These are phyloP conservation scores for Trypanosoma melophagium DNA, from an alignment of 208 protist species.

Conservation along the genomic window DNA sequence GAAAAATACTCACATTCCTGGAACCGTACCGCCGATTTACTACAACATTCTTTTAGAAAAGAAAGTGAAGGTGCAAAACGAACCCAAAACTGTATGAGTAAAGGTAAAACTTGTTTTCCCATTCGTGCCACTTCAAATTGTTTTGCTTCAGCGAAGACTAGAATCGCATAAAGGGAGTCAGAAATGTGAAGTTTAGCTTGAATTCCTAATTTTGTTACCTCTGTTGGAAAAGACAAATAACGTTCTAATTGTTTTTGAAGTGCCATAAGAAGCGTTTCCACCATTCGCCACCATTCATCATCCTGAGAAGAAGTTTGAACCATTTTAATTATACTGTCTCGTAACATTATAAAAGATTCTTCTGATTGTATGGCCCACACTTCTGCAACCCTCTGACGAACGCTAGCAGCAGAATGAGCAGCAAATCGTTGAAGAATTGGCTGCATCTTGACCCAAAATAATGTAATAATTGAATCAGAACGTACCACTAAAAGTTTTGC, in stretches of 20 bases:
- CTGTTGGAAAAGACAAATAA: conserved; percentile 28
- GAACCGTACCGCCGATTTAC: conserved; percentile 11
- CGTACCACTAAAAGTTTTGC: conserved; percentile 3
- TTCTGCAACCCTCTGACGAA: conserved; percentile 74
- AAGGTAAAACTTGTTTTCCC: conserved; percentile 63
- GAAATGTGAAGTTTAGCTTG: background rate
- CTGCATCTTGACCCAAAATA: background rate
- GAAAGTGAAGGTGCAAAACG: conserved; percentile 40
- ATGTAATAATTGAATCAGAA: background rate
- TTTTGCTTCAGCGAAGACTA: conserved; percentile 21
- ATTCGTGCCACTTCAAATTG: conserved; percentile 75
- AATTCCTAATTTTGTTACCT: background rate
- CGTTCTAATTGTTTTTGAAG: conserved; percentile 61
- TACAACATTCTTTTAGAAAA: conserved; percentile 29
- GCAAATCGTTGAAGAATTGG: conserved; percentile 48
- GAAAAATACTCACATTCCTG: conserved; percentile 5
- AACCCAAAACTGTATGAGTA: conserved; percentile 65
- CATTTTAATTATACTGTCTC: conserved; percentile 19
- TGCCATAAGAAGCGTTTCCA: conserved; percentile 84
- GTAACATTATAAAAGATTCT: conserved; percentile 42
- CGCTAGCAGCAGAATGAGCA: conserved; percentile 63
- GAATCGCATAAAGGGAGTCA: conserved; percentile 20
- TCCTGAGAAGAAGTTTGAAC: conserved; percentile 8
- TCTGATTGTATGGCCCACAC: conserved; percentile 51
- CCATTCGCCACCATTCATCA: conserved; percentile 48